Base-by-base conservation (phyloP, 1,139 yeast genomes). In the Eremothecium coryli region DNA sequence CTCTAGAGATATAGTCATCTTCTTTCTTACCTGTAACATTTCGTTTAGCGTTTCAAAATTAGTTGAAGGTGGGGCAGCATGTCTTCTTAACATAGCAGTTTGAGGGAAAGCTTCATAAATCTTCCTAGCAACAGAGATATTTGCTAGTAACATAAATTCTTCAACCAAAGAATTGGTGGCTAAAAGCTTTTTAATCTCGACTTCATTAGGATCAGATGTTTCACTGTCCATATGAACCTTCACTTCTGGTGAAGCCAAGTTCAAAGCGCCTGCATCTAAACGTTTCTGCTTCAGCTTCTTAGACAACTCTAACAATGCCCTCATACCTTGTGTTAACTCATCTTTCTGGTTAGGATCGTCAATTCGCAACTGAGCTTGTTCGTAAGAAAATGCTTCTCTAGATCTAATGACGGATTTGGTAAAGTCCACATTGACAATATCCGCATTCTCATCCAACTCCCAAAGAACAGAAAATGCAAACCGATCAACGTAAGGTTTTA, bases 61-160 rank as follows among this genome's bases (percentile, higher is more conserved):
- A 2, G 95, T 77, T 1, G 90, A 76, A 18, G 98, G 97, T 13
- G 99, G 98, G 6, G 95, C 73, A 10, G 86, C 95, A 59, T 93
- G 99, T 53, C 98, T 77, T 73, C 94, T 82, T 40, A 90, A 67
- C 96, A 90, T 86, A 11, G 99, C 98, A 6, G 96, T 88, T 60
- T 93, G 98, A 6, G 98, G 98, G 57, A 79, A 90, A 2, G 95
- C 78, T 40, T 85, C 93, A 57, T 76, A 84, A 31, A 90, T 90
- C 57, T 82, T 85, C 52, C 85, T 71, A 2, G 98, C 98, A 15
- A 93, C 99, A 11, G 95, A 79, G 37, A 88, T 90, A 54, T 93
- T 93, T 36, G 98, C 99, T 48, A 93, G 69, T 70, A 93, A 71
- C 99, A 93, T 93, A 61, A 93, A 93, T 60, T 93, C 99, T 61